Evolutionary conservation across 805 yeast species (phyloP), one percentile per base, ranked within the genome.

Genomic region (Hanseniaspora occidentalis): DNA sequence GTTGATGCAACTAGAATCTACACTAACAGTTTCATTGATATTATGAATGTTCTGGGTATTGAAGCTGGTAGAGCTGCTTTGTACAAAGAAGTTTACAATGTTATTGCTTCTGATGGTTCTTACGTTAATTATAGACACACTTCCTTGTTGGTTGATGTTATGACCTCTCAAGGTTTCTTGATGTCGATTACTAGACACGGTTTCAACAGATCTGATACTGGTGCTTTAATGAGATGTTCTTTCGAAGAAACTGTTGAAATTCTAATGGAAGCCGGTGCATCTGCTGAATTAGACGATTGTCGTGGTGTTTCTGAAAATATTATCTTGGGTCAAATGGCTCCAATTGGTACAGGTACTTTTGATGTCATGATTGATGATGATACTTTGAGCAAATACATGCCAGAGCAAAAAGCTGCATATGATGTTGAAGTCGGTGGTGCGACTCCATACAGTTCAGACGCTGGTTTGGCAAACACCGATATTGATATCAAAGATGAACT

Each of bases 141-240:
- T 92, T 96, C 99, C 4, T 69, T 92, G 53, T 71, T 92, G 53
- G 97, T 92, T 44, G 99, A 92, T 68, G 94, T 88, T 29, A 92
- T 92, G 99, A 92, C 99, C 2, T 84, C 95, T 31, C 80, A 95
- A 57, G 99, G 99, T 56, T 95, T 89, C 58, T 71, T 92, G 62
- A 89, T 94, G 84, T 97, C 99, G 31, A 88, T 92, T 54, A 89
- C 97, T 35, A 94, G 99, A 74, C 98, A 92, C 59, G 99, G 99
- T 74, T 89, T 92, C 65, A 92, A 92, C 65, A 80, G 99, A 66
- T 83, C 95, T 29, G 96, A 92, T 50, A 92, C 99, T 23, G 99
- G 99, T 65, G 98, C 98, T 2, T 72, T 92, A 57, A 92, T 92
- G 99, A 78, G 99, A 65, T 92, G 96, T 69, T 89, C 98, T 34